Base-by-base conservation (phyloP, 73 alveolate species). In the Blepharisma stoltei region DNA sequence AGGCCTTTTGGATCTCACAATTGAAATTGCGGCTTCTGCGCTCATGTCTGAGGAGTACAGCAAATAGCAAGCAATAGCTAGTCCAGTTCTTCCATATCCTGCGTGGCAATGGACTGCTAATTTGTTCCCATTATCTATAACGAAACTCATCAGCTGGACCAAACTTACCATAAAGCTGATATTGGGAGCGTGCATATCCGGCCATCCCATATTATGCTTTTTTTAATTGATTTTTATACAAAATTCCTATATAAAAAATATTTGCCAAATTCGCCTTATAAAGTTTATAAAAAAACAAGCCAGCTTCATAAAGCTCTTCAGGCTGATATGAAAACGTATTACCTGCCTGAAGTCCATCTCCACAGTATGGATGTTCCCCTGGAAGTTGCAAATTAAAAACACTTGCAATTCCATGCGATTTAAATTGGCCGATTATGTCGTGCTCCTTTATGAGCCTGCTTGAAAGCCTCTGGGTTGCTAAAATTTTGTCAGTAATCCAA, bases 311-410 rank as follows among this genome's bases (percentile, higher is more conserved):
- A 23, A 86, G 73, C 9, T 55, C 71, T 71, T 84, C 90, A 7
- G 94, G 94, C n/a, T 54, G 54, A 52, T 86, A 86, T 52, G 94
- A 66, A 85, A 84, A 86, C 43, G 92, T 93, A 18, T 67, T 44
- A 4, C 55, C 53, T 32, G 78, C 80, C 8, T 54, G 50, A 50
- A 86, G 43, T 8, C 86, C 90, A 67, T 86, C 88, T 45, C 94
- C 94, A 86, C 94, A 86, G 48, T 78, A 78, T 54, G 93, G 93
- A 86, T 86, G 94, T 67, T 86, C 94, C 20, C 94, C 94, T 77
- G 92, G 89, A 23, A 55, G 23, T 78, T 86, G 78, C 52, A 85
- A 68, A 78, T 85, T 86, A 23, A 86, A 55, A 6, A 86, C 85
- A 47, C 84, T 75, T 25, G 79, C 75, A 6, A 86, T 78, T 53